These are phyloP conservation scores for Tylopilus vinaceipallidus DNA, from an alignment of 768 basidiomycete genomes.

Conservation along the genomic window DNA sequence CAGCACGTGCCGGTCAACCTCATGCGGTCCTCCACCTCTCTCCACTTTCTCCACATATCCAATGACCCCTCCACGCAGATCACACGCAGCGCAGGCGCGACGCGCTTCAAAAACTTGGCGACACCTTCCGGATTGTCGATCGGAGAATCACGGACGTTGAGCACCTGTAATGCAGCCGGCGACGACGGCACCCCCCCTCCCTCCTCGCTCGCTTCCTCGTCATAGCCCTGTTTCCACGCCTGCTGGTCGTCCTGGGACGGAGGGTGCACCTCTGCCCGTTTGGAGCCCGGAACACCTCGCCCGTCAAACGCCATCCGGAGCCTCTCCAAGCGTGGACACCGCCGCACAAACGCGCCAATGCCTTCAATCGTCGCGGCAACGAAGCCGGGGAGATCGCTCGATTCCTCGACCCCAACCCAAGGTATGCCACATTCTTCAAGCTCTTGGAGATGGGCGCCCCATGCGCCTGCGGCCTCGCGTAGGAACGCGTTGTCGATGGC, in stretches of 20 bases:
- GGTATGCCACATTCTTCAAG: slow-evolving; percentile 28
- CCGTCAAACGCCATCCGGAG: slow-evolving; percentile 28
- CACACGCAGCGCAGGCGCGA: slow-evolving; percentile 24
- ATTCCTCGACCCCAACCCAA: slow-evolving; percentile 23
- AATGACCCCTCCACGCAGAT: slow-evolving; percentile 26
- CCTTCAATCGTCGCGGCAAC: slow-evolving; percentile 22
- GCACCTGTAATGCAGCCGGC: slow-evolving; percentile 16
- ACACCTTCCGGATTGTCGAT: slow-evolving; percentile 26
- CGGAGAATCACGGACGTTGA: slow-evolving; percentile 29
- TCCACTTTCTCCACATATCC: slow-evolving; percentile 31
- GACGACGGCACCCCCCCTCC: background rate
- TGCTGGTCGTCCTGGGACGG: no score
- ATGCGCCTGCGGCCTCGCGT: slow-evolving; percentile 25
- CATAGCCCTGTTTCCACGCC: background rate
- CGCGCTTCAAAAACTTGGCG: slow-evolving; percentile 23
- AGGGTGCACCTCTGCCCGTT: no score
- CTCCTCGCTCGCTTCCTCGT: background rate
- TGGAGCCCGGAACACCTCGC: background rate
- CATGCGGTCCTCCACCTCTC: slow-evolving; percentile 26
- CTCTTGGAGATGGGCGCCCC: slow-evolving; percentile 26
- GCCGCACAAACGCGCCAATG: slow-evolving; percentile 18
- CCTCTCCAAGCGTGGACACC: slow-evolving; percentile 18
- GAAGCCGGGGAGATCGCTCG: slow-evolving; percentile 6
- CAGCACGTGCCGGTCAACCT: slow-evolving; percentile 6
- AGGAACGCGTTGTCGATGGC: slow-evolving; percentile 29